Conservation (phyloP, 78 protist species). For the Planoprotostelium fungivorum region DNA sequence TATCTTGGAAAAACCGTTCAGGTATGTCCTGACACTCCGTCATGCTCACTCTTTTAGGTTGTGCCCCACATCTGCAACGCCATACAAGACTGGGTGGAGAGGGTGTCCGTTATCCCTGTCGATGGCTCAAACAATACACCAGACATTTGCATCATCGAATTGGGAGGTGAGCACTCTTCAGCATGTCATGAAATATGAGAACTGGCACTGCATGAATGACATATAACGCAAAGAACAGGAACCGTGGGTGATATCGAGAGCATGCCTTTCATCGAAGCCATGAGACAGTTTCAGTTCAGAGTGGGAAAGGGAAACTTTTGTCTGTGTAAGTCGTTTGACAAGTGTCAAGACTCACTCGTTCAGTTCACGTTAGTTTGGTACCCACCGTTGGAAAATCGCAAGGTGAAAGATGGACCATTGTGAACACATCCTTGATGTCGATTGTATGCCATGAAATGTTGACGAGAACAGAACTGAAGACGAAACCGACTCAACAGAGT, state of each 20-base stretch:
- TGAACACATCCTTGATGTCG: too few relatives aligned
- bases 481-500: conserved; percentile 96
- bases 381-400: neutral
- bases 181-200: neutral
- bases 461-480: conserved; percentile 81
- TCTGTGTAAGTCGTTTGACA: conserved; percentile 2
- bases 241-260: conserved; percentile 97
- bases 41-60: too few relatives aligned
- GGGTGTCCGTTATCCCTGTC: conserved; percentile 83
- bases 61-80: conserved; percentile 94
- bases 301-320: conserved; percentile 81
- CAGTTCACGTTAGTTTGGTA: conserved; percentile 3
- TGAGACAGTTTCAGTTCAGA: conserved; percentile 89
- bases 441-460: neutral
- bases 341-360: neutral
- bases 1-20: conserved; percentile 98
- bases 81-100: conserved; percentile 88
- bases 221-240: too few relatives aligned
- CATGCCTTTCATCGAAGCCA: conserved; percentile 96
- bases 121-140: conserved; percentile 74
- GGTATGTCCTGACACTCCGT: too few relatives aligned
- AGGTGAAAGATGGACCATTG: too few relatives aligned
- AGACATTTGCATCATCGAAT: conserved; percentile 92
- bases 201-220: neutral
- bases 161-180: conserved; percentile 68